Conservation (phyloP, 1,284 basidiomycete genomes). For the Sanghuangporus sanghuang region DNA sequence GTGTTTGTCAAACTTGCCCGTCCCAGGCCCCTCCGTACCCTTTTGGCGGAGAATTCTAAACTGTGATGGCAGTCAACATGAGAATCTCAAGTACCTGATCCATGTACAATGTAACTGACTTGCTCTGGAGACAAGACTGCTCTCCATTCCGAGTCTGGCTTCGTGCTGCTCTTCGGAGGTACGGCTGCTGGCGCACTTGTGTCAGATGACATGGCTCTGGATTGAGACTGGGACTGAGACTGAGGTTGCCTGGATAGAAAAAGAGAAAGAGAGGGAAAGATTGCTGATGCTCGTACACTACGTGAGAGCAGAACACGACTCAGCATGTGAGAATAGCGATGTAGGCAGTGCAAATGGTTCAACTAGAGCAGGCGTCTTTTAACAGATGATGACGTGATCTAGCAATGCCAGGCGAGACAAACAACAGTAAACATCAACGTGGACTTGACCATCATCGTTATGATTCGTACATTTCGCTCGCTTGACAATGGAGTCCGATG, state of each 20-base stretch:
- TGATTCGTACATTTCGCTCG: too few relatives aligned
- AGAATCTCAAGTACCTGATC: not conserved
- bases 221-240: not conserved
- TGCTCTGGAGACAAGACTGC: constrained; percentile 80
- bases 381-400: too few relatives aligned
- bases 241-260: not conserved
- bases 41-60: constrained; percentile 85
- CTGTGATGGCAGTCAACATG: constrained; percentile 33
- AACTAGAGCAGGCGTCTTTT: too few relatives aligned
- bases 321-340: constrained; percentile 5
- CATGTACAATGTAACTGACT: constrained; percentile 35
- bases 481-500: too few relatives aligned
- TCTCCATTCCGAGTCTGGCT: constrained; percentile 83
- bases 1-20: constrained; percentile 75
- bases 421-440: too few relatives aligned
- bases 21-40: constrained; percentile 79
- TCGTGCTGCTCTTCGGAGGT: constrained; percentile 26
- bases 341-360: not conserved
- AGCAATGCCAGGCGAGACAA: too few relatives aligned
- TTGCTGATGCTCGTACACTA: not conserved
- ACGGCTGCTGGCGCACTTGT: not conserved
- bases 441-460: too few relatives aligned
- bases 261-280: not conserved
- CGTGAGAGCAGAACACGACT: constrained; percentile 2
- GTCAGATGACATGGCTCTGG: constrained; percentile 4